Base-by-base conservation (phyloP, 768 basidiomycete species). In the Paxillus ammoniavirescens region DNA sequence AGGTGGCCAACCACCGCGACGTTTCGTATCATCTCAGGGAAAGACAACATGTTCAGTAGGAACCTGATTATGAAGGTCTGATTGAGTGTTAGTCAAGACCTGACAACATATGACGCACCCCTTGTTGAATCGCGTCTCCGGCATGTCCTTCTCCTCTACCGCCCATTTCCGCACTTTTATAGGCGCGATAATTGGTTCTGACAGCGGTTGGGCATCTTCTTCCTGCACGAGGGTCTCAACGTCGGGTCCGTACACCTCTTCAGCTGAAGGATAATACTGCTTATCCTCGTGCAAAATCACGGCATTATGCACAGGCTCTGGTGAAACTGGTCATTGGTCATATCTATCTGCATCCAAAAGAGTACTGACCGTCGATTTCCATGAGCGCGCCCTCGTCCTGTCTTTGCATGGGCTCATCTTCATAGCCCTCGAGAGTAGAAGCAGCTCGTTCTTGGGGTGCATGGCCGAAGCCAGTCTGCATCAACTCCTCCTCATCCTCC, bases 161-260 rank as follows among this genome's bases (percentile, higher is more conserved):
- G 85, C 83, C 89, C 96, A 99, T 79, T 87, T 93, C 56, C 94
- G 82, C 47, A 93, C 86, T 75, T 98, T 97, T 54, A 98, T 81
- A 35, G 97, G 97, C 10, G 93, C 93, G 59, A 99, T 79, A 55
- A 99, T 95, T 17, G 97, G 97, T 64, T 98, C 93, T 2, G 92
- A 81, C 17, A 99, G 80, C 13, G 93, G 93, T 68, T 99, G 97
- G 3, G 91, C 85, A 66, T 99, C 97, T 73, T 99, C 97, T 71
- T 99, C 97, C 67, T 98, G 97, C 2, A 99, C 97, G 60, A 98
- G 73, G 1, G 97, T 90, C 73, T 98, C 96, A 30, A 99, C 97
- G 54, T 86, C 97, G 37, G 83, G 77, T 2, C 97, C 97, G 70
- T 99, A 99, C 2, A 95, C 84, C 15, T 98, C 93, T 51, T 77